Conservation (phyloP, 305 asterid species). For the Stenogyne calaminthoides region DNA sequence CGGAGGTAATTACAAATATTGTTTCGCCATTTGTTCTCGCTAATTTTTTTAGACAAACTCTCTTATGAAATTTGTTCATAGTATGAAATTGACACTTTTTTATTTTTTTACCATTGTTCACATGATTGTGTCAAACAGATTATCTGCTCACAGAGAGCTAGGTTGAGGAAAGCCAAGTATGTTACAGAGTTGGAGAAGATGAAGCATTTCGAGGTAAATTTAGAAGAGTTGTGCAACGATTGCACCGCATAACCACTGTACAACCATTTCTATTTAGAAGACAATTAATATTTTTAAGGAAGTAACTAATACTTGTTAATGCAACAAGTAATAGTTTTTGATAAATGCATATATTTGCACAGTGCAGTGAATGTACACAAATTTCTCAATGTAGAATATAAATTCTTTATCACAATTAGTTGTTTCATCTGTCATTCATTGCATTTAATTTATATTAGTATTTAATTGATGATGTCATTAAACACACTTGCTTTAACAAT, state of each 20-base stretch:
- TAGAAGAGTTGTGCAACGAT: background rate
- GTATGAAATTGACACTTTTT: background rate
- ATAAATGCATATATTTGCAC: background rate
- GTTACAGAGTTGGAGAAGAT: slow-evolving; percentile 37
- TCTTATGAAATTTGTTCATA: too few relatives aligned
- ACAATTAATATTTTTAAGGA: background rate
- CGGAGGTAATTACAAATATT: slow-evolving; percentile 15
- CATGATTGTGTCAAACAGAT: slow-evolving; percentile 53
- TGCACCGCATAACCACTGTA: background rate
- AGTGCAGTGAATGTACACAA: background rate
- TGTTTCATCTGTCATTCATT: background rate
- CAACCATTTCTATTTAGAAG: too few relatives aligned
- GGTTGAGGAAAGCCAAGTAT: slow-evolving; percentile 33
- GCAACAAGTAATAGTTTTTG: background rate
- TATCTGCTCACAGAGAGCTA: slow-evolving; percentile 54
- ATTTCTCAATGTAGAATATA: background rate
- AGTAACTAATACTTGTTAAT: background rate
- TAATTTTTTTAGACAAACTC: too few relatives aligned
- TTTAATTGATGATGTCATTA: background rate
- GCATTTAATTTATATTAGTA: background rate
- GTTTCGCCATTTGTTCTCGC: background rate
- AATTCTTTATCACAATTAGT: background rate
- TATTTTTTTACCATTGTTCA: background rate
- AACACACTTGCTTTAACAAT: background rate
- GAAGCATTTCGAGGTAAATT: slow-evolving; percentile 37